These are phyloP conservation scores for Trichophyton simii DNA, from an alignment of 2,329 filamentous ascomycete genomes.

Conservation along the genomic window DNA sequence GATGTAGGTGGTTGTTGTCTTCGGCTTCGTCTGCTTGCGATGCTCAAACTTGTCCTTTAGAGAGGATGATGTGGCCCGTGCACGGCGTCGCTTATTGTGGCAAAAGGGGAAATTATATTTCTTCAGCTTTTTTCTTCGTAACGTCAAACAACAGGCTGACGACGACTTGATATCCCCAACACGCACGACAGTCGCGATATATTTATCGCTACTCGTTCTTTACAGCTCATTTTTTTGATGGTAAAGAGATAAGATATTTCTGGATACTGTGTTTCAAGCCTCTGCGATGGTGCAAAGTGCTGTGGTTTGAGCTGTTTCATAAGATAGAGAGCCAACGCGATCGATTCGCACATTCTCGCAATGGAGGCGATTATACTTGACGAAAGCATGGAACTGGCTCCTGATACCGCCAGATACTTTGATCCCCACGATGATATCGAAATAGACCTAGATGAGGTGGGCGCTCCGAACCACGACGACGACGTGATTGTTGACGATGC, in stretches of 20 bases:
- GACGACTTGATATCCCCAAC: background rate
- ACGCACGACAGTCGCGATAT: background rate
- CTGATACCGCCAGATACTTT: slow-evolving; percentile 29
- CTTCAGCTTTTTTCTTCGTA: background rate
- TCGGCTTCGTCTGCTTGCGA: too few relatives aligned
- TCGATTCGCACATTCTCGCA: slow-evolving; percentile 5
- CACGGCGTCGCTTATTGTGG: slow-evolving; percentile 5
- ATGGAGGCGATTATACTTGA: slow-evolving; percentile 30
- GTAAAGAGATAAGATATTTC: background rate
- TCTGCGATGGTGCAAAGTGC: background rate
- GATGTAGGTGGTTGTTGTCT: background rate
- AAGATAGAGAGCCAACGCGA: background rate
- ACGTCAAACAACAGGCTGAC: background rate
- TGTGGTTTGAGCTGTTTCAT: background rate
- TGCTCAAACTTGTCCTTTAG: background rate
- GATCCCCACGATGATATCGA: slow-evolving; percentile 25
- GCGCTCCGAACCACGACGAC: slow-evolving; percentile 39
- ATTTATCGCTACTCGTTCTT: background rate
- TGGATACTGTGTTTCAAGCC: background rate
- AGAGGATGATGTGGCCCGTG: slow-evolving; percentile 8
- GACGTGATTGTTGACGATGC: slow-evolving; percentile 44
- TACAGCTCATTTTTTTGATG: background rate
- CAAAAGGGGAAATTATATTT: background rate
- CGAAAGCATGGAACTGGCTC: slow-evolving; percentile 35
- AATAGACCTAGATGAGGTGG: slow-evolving; percentile 44